A percentile compares a stretch with the other conserved stretches of the same genome.
phyloP scores from a whole-genome alignment of 2,329 filamentous ascomycete species.

The Ophiostoma tasmaniense region DNA sequence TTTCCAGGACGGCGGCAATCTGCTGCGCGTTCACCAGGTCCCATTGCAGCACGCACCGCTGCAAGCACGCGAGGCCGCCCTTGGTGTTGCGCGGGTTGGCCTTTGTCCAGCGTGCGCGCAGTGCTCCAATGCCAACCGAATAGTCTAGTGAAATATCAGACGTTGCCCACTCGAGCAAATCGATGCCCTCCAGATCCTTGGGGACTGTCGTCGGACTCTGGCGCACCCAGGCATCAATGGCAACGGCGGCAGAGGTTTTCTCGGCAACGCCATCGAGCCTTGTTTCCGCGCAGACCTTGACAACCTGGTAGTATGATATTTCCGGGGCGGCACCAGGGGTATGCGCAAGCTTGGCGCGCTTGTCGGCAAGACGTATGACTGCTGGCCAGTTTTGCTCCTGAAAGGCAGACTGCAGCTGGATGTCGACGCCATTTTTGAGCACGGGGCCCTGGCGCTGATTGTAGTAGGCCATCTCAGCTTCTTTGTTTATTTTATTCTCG shows the following conservation, averaged over 20 bases:
- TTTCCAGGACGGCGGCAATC: conserved; percentile 48
- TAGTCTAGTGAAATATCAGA: conserved; percentile 31
- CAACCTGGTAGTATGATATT: conserved; percentile 43
- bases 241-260: conserved; percentile 36
- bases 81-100: conserved; percentile 37
- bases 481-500: neutral
- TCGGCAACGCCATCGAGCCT: conserved; percentile 42
- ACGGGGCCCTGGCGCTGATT: conserved; percentile 25
- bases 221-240: conserved; percentile 39
- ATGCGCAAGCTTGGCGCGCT: conserved; percentile 33
- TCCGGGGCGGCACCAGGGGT: conserved; percentile 37
- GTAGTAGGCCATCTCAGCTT: conserved; percentile 22
- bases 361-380: conserved; percentile 44
- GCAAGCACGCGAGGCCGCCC: conserved; percentile 37
- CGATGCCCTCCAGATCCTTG: conserved; percentile 43
- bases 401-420: conserved; percentile 48
- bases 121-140: conserved; percentile 39
- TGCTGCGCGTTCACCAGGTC: conserved; percentile 51
- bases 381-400: conserved; percentile 45
- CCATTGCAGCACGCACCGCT: conserved; percentile 46
- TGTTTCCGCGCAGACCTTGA: conserved; percentile 44
- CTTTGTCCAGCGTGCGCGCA: conserved; percentile 45
- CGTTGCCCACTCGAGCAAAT: conserved; percentile 46
- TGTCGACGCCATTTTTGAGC: conserved; percentile 43
- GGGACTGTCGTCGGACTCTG: conserved; percentile 37